A percentile compares a stretch with the other conserved stretches of the same genome.
Evolutionary conservation across 345 rosid species (phyloP).

Genomic region (Eucalyptus grandis): DNA sequence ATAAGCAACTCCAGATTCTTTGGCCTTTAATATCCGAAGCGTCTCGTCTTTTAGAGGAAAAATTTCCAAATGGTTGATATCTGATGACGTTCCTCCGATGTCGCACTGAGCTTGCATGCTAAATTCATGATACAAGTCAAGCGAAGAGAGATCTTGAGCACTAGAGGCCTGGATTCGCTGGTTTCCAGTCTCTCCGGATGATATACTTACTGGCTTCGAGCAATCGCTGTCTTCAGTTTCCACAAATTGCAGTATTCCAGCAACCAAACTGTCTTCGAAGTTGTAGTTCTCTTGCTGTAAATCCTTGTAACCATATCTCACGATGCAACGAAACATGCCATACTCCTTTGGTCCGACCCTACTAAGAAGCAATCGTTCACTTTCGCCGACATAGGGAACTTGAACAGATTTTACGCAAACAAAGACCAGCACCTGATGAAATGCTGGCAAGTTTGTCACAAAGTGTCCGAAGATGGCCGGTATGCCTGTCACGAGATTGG

Average conservation of each 20-base stretch:
- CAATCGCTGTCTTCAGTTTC: slow-evolving; percentile 27
- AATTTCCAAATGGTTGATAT: background rate
- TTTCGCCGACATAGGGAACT: slow-evolving; percentile 48
- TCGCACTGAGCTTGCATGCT: background rate
- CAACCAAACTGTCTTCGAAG: slow-evolving; percentile 50
- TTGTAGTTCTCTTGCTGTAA: slow-evolving; percentile 57
- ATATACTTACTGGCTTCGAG: background rate
- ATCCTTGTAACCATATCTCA: slow-evolving; percentile 82
- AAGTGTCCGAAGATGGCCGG: slow-evolving; percentile 84
- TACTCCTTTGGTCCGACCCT: slow-evolving; percentile 69
- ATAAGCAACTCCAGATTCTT: slow-evolving; percentile 60
- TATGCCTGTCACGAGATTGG: slow-evolving; percentile 60
- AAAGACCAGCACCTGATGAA: slow-evolving; percentile 68
- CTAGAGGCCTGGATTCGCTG: background rate
- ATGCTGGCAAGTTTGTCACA: slow-evolving; percentile 71
- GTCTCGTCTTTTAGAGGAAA: slow-evolving; percentile 21
- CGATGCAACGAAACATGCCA: slow-evolving; percentile 75
- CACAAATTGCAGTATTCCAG: slow-evolving; percentile 35
- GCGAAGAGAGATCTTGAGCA: background rate
- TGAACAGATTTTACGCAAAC: slow-evolving; percentile 77
- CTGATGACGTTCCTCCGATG: background rate
- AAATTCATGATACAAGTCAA: background rate
- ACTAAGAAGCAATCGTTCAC: slow-evolving; percentile 56
- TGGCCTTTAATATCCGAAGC: slow-evolving; percentile 36
- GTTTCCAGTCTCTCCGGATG: background rate